Conservation (phyloP, 2,329 filamentous ascomycete species). For the Monilinia laxa region DNA sequence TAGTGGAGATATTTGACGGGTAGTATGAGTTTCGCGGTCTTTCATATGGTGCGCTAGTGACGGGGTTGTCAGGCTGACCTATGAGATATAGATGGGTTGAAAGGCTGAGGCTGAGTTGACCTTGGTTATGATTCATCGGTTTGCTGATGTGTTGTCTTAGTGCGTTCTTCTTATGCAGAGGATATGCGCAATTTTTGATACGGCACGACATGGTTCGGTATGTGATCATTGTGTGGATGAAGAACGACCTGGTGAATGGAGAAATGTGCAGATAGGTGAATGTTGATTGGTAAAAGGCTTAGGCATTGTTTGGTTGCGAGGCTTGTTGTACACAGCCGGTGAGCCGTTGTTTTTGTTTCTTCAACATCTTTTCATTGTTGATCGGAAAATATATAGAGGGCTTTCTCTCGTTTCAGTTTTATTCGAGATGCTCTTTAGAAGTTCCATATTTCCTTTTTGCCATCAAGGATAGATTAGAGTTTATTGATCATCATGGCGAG, state of each 20-base stretch:
- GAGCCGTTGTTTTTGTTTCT: neutral
- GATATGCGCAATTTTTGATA: neutral
- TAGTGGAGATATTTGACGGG: neutral
- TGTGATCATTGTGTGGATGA: neutral
- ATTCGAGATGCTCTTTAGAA: neutral
- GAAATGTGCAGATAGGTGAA: neutral
- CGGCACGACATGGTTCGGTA: slow-evolving; percentile 1
- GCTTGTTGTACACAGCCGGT: slow-evolving; percentile 7
- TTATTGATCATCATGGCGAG: slow-evolving; percentile 10
- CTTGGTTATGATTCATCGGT: slow-evolving; percentile 11
- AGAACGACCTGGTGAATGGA: neutral
- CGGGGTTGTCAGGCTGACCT: neutral
- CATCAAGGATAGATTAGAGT: neutral
- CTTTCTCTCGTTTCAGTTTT: neutral
- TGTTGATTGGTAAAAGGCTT: neutral
- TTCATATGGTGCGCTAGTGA: neutral
- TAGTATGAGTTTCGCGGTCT: neutral
- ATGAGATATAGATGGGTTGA: neutral
- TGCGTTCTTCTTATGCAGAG: neutral
- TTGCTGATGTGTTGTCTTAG: slow-evolving; percentile 17
- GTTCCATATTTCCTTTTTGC: neutral
- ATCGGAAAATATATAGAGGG: neutral
- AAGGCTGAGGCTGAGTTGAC: neutral
- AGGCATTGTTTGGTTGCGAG: neutral
- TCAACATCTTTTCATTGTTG: neutral